Percentiles rank a stretch among this genome's conserved stretches.
phyloP scores from a whole-genome alignment of 1,284 basidiomycete species.

The Moesziomyces antarcticus region DNA sequence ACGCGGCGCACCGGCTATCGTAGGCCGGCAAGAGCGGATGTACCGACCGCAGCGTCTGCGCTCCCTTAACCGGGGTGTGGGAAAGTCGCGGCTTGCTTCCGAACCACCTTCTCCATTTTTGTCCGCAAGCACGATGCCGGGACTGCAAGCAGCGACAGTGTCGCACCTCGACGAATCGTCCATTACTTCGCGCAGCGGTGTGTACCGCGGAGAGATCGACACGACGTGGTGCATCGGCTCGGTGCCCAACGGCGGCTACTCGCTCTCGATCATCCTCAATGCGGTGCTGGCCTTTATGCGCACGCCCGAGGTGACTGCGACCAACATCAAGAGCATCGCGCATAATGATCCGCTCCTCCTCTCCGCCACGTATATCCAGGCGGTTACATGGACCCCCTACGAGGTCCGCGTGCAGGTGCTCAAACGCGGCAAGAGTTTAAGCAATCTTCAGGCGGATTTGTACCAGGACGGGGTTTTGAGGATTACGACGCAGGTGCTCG shows the following conservation, averaged over 20 bases:
- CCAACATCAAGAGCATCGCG: slow-evolving; percentile 19
- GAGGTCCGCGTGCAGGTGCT: slow-evolving; percentile 19
- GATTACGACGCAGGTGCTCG: slow-evolving; percentile 36
- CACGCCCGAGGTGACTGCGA: slow-evolving; percentile 16
- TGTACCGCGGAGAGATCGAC: slow-evolving; percentile 27
- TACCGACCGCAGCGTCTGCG: too few relatives aligned
- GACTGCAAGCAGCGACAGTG: slow-evolving; percentile 16
- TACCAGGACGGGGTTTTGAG: slow-evolving; percentile 24
- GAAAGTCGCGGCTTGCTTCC: too few relatives aligned
- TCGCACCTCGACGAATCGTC: slow-evolving; percentile 17
- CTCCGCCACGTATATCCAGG: slow-evolving; percentile 38
- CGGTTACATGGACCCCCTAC: slow-evolving; percentile 20
- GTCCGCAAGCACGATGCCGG: slow-evolving; percentile 22
- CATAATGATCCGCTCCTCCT: slow-evolving; percentile 40
- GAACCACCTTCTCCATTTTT: neutral
- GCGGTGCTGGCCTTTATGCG: slow-evolving; percentile 47
- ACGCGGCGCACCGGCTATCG: too few relatives aligned
- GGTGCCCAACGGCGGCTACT: slow-evolving; percentile 49
- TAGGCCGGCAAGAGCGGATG: too few relatives aligned
- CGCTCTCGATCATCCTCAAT: slow-evolving; percentile 43
- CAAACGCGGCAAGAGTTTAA: slow-evolving; percentile 39
- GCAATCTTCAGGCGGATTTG: slow-evolving; percentile 42
- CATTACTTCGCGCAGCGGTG: slow-evolving; percentile 16
- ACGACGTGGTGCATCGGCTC: slow-evolving; percentile 47
- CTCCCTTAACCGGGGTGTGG: too few relatives aligned